Evolutionary conservation across 176 grass and related monocot genomes (phyloP).

Genomic region (Sorghum bicolor): DNA sequence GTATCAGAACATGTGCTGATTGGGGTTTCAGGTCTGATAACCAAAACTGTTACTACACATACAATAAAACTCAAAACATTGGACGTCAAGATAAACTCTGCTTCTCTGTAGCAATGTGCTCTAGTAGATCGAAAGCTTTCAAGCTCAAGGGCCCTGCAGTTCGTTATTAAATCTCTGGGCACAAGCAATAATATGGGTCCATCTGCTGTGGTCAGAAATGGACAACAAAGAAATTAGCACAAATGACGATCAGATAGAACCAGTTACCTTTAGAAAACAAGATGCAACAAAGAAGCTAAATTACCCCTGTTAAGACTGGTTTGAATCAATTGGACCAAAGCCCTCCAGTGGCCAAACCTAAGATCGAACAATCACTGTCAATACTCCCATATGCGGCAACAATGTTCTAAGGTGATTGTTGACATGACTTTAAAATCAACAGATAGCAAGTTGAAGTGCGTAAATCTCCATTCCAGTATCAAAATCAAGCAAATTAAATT

Average conservation of each 20-base stretch:
- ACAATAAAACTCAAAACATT: neutral
- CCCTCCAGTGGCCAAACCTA: conserved; percentile 52
- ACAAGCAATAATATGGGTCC: neutral
- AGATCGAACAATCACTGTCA: conserved; percentile 19
- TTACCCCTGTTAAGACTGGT: conserved; percentile 30
- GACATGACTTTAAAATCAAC: neutral
- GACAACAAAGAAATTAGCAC: neutral
- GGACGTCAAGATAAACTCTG: neutral
- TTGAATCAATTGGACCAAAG: conserved; percentile 49
- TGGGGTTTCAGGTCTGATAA: too few species aligned
- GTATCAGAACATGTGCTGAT: neutral
- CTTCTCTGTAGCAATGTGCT: neutral
- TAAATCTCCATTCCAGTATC: neutral
- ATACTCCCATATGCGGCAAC: neutral
- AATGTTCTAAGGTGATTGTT: neutral
- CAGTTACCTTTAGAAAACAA: neutral
- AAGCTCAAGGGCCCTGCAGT: neutral
- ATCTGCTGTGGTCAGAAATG: neutral
- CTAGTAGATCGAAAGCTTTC: neutral
- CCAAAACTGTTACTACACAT: too few species aligned
- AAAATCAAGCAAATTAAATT: neutral
- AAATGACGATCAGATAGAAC: neutral
- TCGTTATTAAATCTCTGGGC: neutral
- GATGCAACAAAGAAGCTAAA: neutral
- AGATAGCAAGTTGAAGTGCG: neutral